Conservation (phyloP, 202 grass and related monocot species). For the Zoysia matrella region DNA sequence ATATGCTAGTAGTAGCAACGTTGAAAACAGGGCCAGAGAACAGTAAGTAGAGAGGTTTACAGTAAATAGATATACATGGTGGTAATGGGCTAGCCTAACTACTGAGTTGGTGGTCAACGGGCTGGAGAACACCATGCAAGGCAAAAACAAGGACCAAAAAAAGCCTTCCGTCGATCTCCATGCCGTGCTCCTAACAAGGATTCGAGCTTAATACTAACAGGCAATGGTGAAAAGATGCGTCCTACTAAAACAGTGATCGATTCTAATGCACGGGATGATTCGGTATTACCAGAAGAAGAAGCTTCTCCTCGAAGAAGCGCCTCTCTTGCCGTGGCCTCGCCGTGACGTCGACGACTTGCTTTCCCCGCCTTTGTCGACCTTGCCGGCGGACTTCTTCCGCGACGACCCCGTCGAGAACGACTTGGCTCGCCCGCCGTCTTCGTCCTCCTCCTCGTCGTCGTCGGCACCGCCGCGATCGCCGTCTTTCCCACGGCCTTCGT, state of each 20-base stretch:
- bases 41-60: constrained; percentile 32
- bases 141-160: constrained; percentile 55
- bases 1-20: no score
- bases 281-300: constrained; percentile 53
- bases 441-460: constrained; percentile 12
- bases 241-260: constrained; percentile 11
- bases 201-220: constrained; percentile 20
- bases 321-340: constrained; percentile 55
- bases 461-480: background rate
- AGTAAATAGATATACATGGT: constrained; percentile 50
- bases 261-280: constrained; percentile 42
- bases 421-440: constrained; percentile 11
- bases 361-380: constrained; percentile 57
- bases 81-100: constrained; percentile 52
- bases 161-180: constrained; percentile 56
- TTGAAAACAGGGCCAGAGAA: no score
- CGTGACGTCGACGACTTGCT: constrained; percentile 50
- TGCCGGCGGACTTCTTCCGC: constrained; percentile 51
- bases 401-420: constrained; percentile 45
- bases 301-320: constrained; percentile 60
- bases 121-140: constrained; percentile 41
- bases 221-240: constrained; percentile 24
- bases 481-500: constrained; percentile 6
- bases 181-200: background rate
- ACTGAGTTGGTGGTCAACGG: constrained; percentile 35